Base-by-base conservation (phyloP, 257 asterid species). In the Ballota nigra region DNA sequence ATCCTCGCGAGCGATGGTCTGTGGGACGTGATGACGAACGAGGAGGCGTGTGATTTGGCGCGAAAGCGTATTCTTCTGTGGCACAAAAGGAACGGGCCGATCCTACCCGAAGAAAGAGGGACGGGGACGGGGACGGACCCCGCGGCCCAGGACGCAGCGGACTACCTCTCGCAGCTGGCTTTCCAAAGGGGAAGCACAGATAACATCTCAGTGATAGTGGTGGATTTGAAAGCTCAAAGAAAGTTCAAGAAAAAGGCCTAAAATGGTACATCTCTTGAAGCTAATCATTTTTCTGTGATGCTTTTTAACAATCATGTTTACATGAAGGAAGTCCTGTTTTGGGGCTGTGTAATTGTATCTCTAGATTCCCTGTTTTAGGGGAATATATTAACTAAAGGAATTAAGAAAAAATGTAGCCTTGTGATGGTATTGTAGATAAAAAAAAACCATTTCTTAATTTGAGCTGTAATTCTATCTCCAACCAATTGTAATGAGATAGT, bases 141-240 rank as follows among this genome's bases (percentile, higher is more conserved):
- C 0, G 88, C 86, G 0, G 83, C 88, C 15, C 88, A 84, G 62
- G 88, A 77, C 31, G 86, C 88, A 9, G 81, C 88, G 0, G 79
- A 84, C 41, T 84, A 76, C 66, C 86, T 84, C 66, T 74, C 84
- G 0, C 74, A 64, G 40, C 61, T 81, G 31, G 86, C 88, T 65
- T 64, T 81, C 79, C 82, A 84, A 56, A 84, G 79, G 79, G 88
- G 86, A 68, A 84, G 88, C 70, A 52, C 66, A 16, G 88, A 84
- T 26, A 84, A 84, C 33, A 79, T 84, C 36, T 78, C 86, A 59
- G 79, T 84, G 24, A 74, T 84, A 20, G 88, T 84, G 20, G 77
- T 84, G 19, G 88, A 84, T 71, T 59, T 84, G 83, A 84, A 84
- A 84, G 76, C 84, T 64, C 88, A 72, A 28, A 74, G 88, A 77